These are phyloP conservation scores for Hypoxylon sp. DNA, from an alignment of 2,329 filamentous ascomycete species.

Conservation along the genomic window DNA sequence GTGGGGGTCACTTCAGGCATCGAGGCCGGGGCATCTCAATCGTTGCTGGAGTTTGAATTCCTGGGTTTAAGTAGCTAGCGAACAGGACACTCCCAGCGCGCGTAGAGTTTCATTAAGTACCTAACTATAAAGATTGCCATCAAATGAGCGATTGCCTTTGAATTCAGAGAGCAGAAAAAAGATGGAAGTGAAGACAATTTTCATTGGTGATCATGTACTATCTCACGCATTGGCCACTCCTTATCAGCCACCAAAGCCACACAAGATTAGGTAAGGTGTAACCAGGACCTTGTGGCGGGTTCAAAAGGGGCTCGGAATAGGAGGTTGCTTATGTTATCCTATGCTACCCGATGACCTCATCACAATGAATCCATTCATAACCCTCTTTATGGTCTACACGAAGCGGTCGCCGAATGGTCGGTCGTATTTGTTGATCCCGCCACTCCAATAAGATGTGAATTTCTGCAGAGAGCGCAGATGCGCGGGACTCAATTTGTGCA, in stretches of 20 bases:
- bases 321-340: too few relatives aligned
- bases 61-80: conserved; percentile 19
- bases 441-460: conserved; percentile 27
- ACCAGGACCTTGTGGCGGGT: not conserved
- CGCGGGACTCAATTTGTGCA: conserved; percentile 28
- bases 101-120: not conserved
- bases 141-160: not conserved
- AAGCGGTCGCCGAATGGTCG: conserved; percentile 26
- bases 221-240: not conserved
- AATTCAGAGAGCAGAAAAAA: not conserved
- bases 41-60: conserved; percentile 41
- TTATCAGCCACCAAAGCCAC: not conserved
- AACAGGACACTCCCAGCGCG: not conserved
- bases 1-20: conserved; percentile 39
- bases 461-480: conserved; percentile 29
- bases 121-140: too few relatives aligned
- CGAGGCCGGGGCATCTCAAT: conserved; percentile 38
- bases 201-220: not conserved
- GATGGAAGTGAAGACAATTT: not conserved
- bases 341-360: conserved; percentile 38
- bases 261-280: not conserved
- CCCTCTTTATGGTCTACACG: conserved; percentile 21
- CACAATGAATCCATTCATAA: conserved; percentile 32
- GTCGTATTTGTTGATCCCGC: conserved; percentile 31
- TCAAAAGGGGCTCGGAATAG: not conserved